These are phyloP conservation scores for Russula griseocarnosa DNA, from an alignment of 768 basidiomycete genomes.

Conservation along the genomic window DNA sequence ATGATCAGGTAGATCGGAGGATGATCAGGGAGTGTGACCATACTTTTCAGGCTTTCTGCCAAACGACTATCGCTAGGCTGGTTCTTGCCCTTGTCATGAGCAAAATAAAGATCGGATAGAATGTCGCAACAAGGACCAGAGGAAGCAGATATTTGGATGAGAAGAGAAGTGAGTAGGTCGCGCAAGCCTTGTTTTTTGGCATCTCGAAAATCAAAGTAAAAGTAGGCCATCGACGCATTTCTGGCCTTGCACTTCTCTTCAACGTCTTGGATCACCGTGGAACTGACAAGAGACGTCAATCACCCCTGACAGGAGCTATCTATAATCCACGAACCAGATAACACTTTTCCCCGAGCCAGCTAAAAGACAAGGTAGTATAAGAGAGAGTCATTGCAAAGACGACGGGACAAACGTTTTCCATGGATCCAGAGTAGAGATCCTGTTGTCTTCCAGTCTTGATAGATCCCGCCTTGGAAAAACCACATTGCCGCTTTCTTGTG, in stretches of 20 bases:
- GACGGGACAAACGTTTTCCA: constrained; percentile 8
- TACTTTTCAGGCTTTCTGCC: not conserved
- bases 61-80: not conserved
- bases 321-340: constrained; percentile 1
- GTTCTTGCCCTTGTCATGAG: not conserved
- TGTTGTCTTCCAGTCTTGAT: not conserved
- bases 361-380: not conserved
- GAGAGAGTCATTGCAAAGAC: too few relatives aligned
- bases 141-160: not conserved
- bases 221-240: constrained; percentile 1
- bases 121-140: not conserved
- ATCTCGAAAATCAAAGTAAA: constrained; percentile 4
- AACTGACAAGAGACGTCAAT: not conserved
- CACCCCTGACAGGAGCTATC: not conserved
- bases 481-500: not conserved
- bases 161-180: constrained; percentile 2
- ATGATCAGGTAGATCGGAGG: constrained; percentile 6
- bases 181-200: not conserved
- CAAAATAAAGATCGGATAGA: not conserved
- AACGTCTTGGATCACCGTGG: constrained; percentile 4
- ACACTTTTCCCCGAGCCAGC: constrained; percentile 14
- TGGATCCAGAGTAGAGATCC: constrained; percentile 4
- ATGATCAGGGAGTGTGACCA: not conserved
- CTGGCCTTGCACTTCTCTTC: not conserved
- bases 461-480: not conserved